Conservation (phyloP, 768 basidiomycete species). For the Sporobolomyces roseus region DNA sequence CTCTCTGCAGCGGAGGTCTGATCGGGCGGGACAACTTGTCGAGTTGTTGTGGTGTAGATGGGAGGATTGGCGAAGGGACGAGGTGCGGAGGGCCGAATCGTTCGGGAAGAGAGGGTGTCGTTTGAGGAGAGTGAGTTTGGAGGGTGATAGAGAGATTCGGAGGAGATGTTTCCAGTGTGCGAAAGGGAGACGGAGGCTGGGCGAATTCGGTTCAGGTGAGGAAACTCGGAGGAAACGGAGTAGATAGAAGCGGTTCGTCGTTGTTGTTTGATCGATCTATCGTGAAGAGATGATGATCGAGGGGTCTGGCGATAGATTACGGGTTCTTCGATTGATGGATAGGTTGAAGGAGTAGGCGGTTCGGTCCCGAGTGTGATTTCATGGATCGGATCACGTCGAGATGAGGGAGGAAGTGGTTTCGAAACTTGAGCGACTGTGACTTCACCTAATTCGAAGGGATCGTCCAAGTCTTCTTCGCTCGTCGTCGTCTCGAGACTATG, state of each 20-base stretch:
- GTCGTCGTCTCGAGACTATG: too few relatives aligned
- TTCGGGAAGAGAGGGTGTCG: conserved; percentile 2
- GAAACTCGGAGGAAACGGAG: not conserved
- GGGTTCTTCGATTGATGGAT: not conserved
- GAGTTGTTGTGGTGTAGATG: not conserved
- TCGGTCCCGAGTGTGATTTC: conserved; percentile 2
- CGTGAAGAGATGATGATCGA: not conserved
- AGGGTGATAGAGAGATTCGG: not conserved
- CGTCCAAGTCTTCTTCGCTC: not conserved
- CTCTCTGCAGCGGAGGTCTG: conserved; percentile 12
- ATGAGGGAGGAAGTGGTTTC: not conserved
- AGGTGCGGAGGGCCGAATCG: not conserved
- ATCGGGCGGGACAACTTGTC: not conserved
- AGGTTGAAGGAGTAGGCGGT: not conserved
- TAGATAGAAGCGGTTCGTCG: conserved; percentile 20
- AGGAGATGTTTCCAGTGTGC: not conserved
- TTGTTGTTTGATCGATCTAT: not conserved
- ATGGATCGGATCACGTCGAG: too few relatives aligned
- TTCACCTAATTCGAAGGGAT: not conserved
- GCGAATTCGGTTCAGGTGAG: not conserved
- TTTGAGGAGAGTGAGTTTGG: not conserved
- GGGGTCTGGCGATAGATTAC: not conserved
- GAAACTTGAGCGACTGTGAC: conserved; percentile 13
- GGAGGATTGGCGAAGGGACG: not conserved
- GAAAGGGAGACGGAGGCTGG: not conserved